phyloP scores from a whole-genome alignment of 2,329 filamentous ascomycete genomes.

The Lachnum nothofagi region DNA sequence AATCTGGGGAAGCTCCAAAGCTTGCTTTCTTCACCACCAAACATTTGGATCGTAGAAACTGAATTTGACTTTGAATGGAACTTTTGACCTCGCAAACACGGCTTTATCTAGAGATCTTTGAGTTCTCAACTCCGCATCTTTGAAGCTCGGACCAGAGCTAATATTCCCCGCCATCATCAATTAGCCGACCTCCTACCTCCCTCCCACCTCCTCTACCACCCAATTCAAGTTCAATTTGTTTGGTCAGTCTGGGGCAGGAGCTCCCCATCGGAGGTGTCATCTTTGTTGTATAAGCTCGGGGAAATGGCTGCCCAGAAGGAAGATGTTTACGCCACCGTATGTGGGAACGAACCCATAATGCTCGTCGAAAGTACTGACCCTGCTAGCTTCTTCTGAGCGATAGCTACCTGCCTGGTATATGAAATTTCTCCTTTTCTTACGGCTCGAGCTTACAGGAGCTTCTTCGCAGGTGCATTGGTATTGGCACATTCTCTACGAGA shows the following conservation, averaged over 20 bases:
- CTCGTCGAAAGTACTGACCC: constrained; percentile 8
- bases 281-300: constrained; percentile 5
- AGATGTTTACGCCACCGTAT: constrained; percentile 62
- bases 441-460: constrained; percentile 18
- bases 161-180: not conserved
- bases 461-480: constrained; percentile 71
- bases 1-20: too few species aligned
- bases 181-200: not conserved
- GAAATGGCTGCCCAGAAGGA: constrained; percentile 41
- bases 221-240: not conserved
- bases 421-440: constrained; percentile 9
- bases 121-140: not conserved
- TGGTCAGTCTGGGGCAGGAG: constrained; percentile 1
- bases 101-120: too few species aligned
- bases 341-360: constrained; percentile 18
- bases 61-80: too few species aligned
- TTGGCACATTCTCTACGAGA: constrained; percentile 92
- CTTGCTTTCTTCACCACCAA: too few species aligned
- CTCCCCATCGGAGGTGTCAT: not conserved
- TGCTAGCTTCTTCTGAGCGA: constrained; percentile 85
- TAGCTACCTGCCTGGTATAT: constrained; percentile 81
- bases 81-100: too few species aligned
- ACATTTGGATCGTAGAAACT: too few species aligned
- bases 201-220: not conserved
- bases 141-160: not conserved